A percentile compares a stretch with the other conserved stretches of the same genome.
phyloP scores from a whole-genome alignment of 2,329 filamentous ascomycete species.

The Diaporthe sp. region DNA sequence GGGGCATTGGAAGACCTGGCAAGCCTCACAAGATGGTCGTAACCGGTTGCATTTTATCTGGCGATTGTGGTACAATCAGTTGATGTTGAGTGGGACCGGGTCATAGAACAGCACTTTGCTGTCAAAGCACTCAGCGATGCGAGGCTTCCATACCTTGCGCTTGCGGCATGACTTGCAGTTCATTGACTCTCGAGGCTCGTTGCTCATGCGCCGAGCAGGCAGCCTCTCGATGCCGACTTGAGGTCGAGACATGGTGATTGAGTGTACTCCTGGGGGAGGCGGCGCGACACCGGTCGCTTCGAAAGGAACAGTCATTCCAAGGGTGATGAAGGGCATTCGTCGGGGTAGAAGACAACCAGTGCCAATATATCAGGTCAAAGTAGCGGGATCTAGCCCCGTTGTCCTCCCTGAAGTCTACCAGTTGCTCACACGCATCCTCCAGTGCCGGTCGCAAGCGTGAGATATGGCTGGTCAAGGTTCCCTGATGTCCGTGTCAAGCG shows the following conservation, averaged over 20 bases:
- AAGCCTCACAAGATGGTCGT: slow-evolving; percentile 88
- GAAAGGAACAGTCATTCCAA: slow-evolving; percentile 57
- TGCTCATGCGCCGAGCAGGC: slow-evolving; percentile 77
- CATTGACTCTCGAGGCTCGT: slow-evolving; percentile 89
- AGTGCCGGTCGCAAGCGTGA: slow-evolving; percentile 13
- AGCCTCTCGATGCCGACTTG: slow-evolving; percentile 87
- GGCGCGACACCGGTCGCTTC: slow-evolving; percentile 58
- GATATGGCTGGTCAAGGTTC: not conserved
- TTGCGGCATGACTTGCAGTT: slow-evolving; percentile 96
- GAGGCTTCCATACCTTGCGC: slow-evolving; percentile 77
- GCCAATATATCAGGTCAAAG: slow-evolving; percentile 12
- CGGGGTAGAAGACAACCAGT: slow-evolving; percentile 21
- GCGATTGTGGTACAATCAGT: slow-evolving; percentile 38
- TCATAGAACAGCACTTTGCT: not conserved
- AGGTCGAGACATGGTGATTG: slow-evolving; percentile 76
- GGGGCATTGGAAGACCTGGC: slow-evolving; percentile 88
- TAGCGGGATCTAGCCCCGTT: slow-evolving; percentile 2
- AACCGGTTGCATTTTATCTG: slow-evolving; percentile 94
- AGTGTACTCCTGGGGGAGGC: slow-evolving; percentile 60
- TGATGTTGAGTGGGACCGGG: not conserved
- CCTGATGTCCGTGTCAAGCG: not conserved
- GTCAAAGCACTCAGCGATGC: not conserved
- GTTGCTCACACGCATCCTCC: slow-evolving; percentile 31
- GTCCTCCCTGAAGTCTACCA: slow-evolving; percentile 27
- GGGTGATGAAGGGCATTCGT: slow-evolving; percentile 38